A percentile compares a stretch with the other conserved stretches of the same genome.
Evolutionary conservation across 1,284 basidiomycete genomes (phyloP).

Genomic region (Lentinula novae-zelandiae): DNA sequence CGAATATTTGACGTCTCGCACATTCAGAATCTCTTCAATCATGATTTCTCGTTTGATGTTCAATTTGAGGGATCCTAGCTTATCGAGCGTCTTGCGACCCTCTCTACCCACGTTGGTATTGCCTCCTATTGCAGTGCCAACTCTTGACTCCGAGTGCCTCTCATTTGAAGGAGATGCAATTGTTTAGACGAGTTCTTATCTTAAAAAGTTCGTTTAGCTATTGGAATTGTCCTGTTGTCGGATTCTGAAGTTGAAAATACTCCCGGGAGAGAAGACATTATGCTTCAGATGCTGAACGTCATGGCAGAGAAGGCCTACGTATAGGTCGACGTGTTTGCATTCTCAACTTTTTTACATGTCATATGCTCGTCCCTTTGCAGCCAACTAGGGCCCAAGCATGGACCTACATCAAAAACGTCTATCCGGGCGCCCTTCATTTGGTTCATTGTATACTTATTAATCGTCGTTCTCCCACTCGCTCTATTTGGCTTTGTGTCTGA

Average conservation of each 20-base stretch:
- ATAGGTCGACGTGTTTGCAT: too few species aligned
- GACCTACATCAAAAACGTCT: slow-evolving; percentile 24
- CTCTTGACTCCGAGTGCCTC: not conserved
- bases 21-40: slow-evolving; percentile 33
- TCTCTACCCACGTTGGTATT: too few species aligned
- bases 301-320: too few species aligned
- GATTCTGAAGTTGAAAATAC: too few species aligned
- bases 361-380: not conserved
- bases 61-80: slow-evolving; percentile 32
- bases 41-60: slow-evolving; percentile 42
- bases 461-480: not conserved
- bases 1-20: not conserved
- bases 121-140: not conserved
- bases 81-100: not conserved
- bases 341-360: not conserved
- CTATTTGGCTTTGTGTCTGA: not conserved
- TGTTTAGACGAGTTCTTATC: not conserved
- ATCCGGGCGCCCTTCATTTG: not conserved
- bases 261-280: too few species aligned
- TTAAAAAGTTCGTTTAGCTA: not conserved
- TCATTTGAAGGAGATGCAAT: not conserved
- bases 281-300: too few species aligned
- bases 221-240: too few species aligned
- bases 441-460: not conserved
- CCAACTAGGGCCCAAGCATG: slow-evolving; percentile 17